A percentile compares a stretch with the other conserved stretches of the same genome.
Conservation (phyloP, 768 basidiomycete genomes). For the Suillus subluteus region DNA sequence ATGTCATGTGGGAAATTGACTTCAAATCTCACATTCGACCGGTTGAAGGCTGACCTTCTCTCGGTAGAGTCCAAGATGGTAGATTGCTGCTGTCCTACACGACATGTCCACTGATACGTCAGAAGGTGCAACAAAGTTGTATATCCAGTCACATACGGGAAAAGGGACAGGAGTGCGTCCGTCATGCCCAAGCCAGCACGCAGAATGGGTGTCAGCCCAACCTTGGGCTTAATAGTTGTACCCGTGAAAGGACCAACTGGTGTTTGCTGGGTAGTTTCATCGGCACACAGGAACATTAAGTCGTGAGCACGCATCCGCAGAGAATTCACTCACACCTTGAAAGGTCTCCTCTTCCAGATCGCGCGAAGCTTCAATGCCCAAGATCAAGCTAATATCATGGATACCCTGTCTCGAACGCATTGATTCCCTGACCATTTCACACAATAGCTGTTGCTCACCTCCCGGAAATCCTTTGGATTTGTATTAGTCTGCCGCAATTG, state of each 20-base stretch:
- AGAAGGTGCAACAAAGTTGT: slow-evolving; percentile 7
- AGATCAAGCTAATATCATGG: slow-evolving; percentile 70
- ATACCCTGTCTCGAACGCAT: slow-evolving; percentile 56
- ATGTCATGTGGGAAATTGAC: not conserved
- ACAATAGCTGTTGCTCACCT: slow-evolving; percentile 46
- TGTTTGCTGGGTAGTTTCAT: slow-evolving; percentile 53
- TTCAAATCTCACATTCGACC: slow-evolving; percentile 72
- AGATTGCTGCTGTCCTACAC: slow-evolving; percentile 74
- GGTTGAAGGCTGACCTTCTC: slow-evolving; percentile 89
- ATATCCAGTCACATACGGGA: slow-evolving; percentile 63
- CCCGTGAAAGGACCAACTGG: slow-evolving; percentile 85
- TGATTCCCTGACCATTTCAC: slow-evolving; percentile 7
- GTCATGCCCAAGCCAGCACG: slow-evolving; percentile 95
- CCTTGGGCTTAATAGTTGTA: slow-evolving; percentile 67
- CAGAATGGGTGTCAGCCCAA: slow-evolving; percentile 90
- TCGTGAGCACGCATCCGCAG: slow-evolving; percentile 7
- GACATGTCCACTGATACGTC: slow-evolving; percentile 6
- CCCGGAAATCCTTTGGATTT: slow-evolving; percentile 75
- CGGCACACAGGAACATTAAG: slow-evolving; percentile 6
- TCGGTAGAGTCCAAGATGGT: slow-evolving; percentile 88
- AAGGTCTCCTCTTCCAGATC: slow-evolving; percentile 65
- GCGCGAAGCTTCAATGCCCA: slow-evolving; percentile 85
- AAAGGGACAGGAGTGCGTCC: slow-evolving; percentile 82
- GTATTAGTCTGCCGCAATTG: slow-evolving; percentile 67
- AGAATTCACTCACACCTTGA: slow-evolving; percentile 54